These are phyloP conservation scores for Penicillium cinerascens DNA, from an alignment of 495 filamentous ascomycete genomes.

Conservation along the genomic window DNA sequence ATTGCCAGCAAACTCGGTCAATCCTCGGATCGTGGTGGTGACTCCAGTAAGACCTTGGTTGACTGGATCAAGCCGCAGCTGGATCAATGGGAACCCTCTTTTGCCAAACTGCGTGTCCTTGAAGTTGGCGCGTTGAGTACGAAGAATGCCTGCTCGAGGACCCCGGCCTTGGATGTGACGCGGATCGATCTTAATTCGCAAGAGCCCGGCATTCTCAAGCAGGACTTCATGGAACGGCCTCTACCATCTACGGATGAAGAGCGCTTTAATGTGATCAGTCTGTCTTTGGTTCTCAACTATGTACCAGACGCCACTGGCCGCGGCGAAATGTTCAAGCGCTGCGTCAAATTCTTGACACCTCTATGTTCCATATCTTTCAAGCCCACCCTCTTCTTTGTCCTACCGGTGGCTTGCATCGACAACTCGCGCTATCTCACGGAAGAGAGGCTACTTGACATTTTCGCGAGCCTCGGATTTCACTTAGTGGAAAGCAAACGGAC, in stretches of 20 bases:
- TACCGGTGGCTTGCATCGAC: constrained; percentile 81
- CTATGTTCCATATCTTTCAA: constrained; percentile 33
- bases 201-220: constrained; percentile 70
- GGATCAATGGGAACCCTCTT: constrained; percentile 18
- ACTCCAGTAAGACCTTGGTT: constrained; percentile 81
- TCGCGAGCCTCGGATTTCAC: constrained; percentile 72
- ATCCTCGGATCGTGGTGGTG: constrained; percentile 77
- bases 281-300: constrained; percentile 95
- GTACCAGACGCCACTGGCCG: constrained; percentile 70
- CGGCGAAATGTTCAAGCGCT: constrained; percentile 82
- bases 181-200: constrained; percentile 91
- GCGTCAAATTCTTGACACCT: constrained; percentile 48
- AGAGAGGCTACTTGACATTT: constrained; percentile 63
- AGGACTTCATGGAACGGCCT: constrained; percentile 92
- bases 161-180: constrained; percentile 64
- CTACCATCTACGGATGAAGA: constrained; percentile 59
- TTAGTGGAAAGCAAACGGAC: constrained; percentile 65
- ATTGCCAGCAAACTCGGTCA: constrained; percentile 86
- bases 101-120: constrained; percentile 58
- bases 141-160: constrained; percentile 77
- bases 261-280: constrained; percentile 80
- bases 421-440: constrained; percentile 92
- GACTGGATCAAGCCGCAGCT: constrained; percentile 68
- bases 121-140: constrained; percentile 89
- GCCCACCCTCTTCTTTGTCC: constrained; percentile 85